Evolutionary conservation across 2,329 filamentous ascomycete species (phyloP).

Genomic region (Alternaria angustiovoidea): DNA sequence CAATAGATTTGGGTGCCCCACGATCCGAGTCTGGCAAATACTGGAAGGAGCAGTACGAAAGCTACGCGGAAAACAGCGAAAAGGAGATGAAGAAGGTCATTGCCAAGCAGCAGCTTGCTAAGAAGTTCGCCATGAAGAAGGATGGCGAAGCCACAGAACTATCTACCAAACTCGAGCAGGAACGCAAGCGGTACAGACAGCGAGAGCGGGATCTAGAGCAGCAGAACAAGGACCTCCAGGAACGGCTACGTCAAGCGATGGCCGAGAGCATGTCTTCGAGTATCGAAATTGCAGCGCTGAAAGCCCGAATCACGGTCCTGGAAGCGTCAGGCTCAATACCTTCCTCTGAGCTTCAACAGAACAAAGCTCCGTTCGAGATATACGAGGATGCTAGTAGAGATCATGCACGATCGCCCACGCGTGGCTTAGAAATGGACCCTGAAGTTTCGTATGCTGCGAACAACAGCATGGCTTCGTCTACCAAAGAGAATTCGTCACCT

Average conservation of each 20-base stretch:
- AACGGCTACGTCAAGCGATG: slow-evolving; percentile 45
- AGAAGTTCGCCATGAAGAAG: slow-evolving; percentile 80
- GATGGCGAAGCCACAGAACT: slow-evolving; percentile 75
- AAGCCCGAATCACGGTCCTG: slow-evolving; percentile 40
- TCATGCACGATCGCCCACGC: slow-evolving; percentile 13
- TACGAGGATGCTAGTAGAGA: slow-evolving; percentile 43
- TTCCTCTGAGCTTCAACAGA: slow-evolving; percentile 25
- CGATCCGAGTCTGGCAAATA: slow-evolving; percentile 78
- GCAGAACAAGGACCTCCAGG: slow-evolving; percentile 60
- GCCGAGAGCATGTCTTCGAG: slow-evolving; percentile 42
- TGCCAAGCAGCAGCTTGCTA: slow-evolving; percentile 80
- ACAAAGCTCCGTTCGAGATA: slow-evolving; percentile 39
- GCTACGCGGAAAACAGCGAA: slow-evolving; percentile 75
- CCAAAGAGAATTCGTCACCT: slow-evolving; percentile 45
- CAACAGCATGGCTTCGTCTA: slow-evolving; percentile 26
- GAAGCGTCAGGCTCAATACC: slow-evolving; percentile 34
- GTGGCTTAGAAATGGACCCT: slow-evolving; percentile 15
- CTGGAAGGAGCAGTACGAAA: slow-evolving; percentile 81
- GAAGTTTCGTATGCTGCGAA: slow-evolving; percentile 28
- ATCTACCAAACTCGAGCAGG: slow-evolving; percentile 70
- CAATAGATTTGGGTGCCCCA: slow-evolving; percentile 75
- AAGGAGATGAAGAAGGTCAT: slow-evolving; percentile 79
- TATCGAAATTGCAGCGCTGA: slow-evolving; percentile 47
- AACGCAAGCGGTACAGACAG: slow-evolving; percentile 69
- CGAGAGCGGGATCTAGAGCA: slow-evolving; percentile 72